A percentile compares a stretch with the other conserved stretches of the same genome.
phyloP scores from a whole-genome alignment of 257 asterid genomes.

The Fraxinus anomala region DNA sequence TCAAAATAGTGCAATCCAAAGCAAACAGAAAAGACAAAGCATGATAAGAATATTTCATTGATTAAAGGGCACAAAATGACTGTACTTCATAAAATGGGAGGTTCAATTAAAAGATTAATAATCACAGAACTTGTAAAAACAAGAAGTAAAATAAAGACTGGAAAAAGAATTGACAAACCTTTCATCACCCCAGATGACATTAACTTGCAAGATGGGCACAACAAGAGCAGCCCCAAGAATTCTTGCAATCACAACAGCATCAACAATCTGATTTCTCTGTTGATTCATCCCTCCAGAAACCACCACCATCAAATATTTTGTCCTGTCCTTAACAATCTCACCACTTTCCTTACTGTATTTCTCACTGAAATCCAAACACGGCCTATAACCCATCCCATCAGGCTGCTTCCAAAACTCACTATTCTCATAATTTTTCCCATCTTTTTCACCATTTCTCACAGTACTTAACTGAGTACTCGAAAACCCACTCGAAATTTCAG shows the following conservation, averaged over 20 bases:
- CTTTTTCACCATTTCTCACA: conserved; percentile 7
- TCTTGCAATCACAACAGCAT: conserved; percentile 54
- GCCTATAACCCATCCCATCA: conserved; percentile 83
- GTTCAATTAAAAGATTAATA: background rate
- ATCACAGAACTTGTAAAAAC: background rate
- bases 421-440: conserved; percentile 26
- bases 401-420: conserved; percentile 86
- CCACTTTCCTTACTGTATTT: conserved; percentile 47
- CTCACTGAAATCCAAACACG: conserved; percentile 71
- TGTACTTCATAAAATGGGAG: background rate
- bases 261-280: conserved; percentile 60
- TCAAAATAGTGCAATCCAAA: too few relatives aligned
- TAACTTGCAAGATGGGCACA: conserved; percentile 52
- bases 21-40: too few relatives aligned
- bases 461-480: conserved; percentile 21
- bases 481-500: conserved; percentile 30
- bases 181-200: conserved; percentile 59
- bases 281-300: conserved; percentile 59
- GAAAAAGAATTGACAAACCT: conserved; percentile 33
- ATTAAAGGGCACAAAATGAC: background rate
- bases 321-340: conserved; percentile 39
- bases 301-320: conserved; percentile 44
- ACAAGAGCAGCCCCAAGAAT: conserved; percentile 54
- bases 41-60: background rate
- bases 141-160: conserved; percentile 15